Evolutionary conservation across 495 filamentous ascomycete species (phyloP).

Genomic region (Neurospora sp.): DNA sequence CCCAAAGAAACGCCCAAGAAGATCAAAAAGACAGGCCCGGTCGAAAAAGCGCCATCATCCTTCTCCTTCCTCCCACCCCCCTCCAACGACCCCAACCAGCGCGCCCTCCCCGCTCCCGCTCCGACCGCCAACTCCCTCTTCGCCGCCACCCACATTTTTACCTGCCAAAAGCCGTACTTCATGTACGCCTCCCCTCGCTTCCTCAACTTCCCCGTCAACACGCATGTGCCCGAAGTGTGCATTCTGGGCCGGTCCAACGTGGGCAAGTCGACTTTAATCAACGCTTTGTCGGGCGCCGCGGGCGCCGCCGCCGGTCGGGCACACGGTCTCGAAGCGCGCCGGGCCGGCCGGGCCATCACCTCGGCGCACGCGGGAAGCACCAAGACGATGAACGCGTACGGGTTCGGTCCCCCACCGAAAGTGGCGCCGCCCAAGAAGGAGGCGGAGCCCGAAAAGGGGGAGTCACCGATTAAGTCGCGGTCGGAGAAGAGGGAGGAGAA

Average conservation of each 20-base stretch:
- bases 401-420: constrained; percentile 44
- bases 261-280: constrained; percentile 82
- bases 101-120: constrained; percentile 7
- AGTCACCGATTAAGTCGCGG: background rate
- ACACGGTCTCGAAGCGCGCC: background rate
- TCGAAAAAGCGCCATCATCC: background rate
- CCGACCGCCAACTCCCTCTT: constrained; percentile 10
- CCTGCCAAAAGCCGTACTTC: constrained; percentile 47
- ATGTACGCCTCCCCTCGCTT: constrained; percentile 65
- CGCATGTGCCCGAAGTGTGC: constrained; percentile 48
- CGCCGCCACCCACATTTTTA: constrained; percentile 53
- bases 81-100: constrained; percentile 23
- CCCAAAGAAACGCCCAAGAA: background rate
- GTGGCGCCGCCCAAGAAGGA: constrained; percentile 10
- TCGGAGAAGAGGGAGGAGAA: background rate
- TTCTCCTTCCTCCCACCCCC: constrained; percentile 22
- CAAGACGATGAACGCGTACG: constrained; percentile 74
- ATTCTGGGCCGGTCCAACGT: constrained; percentile 76
- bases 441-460: background rate
- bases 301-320: background rate
- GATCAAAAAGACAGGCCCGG: background rate
- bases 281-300: constrained; percentile 57
- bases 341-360: constrained; percentile 44
- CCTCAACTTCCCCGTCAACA: constrained; percentile 48
- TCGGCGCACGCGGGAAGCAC: constrained; percentile 70